Evolutionary conservation across 306 rosid species (phyloP).

Genomic region (Vigna trinervia): DNA sequence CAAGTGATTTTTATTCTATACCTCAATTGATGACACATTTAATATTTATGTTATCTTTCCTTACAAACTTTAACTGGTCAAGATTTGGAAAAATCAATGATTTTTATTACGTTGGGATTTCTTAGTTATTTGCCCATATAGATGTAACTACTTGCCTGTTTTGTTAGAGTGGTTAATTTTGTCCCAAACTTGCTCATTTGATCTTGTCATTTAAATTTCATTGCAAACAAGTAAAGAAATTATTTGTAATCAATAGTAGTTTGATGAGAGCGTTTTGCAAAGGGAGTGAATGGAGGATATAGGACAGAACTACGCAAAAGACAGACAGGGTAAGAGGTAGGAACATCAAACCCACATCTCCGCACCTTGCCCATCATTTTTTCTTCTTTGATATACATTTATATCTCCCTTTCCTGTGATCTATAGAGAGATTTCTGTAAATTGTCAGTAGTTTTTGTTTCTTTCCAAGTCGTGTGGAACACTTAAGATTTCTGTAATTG

Average conservation of each 20-base stretch:
- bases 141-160: slow-evolving; percentile 13
- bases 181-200: slow-evolving; percentile 18
- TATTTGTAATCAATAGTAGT: slow-evolving; percentile 42
- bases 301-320: slow-evolving; percentile 28
- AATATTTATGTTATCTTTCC: slow-evolving; percentile 12
- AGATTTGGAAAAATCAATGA: slow-evolving; percentile 13
- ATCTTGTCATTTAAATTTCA: slow-evolving; percentile 25
- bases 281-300: slow-evolving; percentile 53
- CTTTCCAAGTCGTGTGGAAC: slow-evolving; percentile 42
- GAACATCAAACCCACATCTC: slow-evolving; percentile 35
- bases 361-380: slow-evolving; percentile 29
- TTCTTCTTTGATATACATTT: slow-evolving; percentile 2
- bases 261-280: slow-evolving; percentile 46
- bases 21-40: slow-evolving; percentile 13
- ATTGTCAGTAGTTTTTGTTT: slow-evolving; percentile 30
- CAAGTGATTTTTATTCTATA: slow-evolving; percentile 10
- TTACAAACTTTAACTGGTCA: slow-evolving; percentile 13
- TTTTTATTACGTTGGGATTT: slow-evolving; percentile 18
- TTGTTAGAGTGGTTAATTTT: slow-evolving; percentile 32
- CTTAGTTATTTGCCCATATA: slow-evolving; percentile 18
- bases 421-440: slow-evolving; percentile 42
- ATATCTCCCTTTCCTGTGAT: slow-evolving; percentile 35
- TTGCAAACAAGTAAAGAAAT: background rate
- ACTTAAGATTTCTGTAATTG: slow-evolving; percentile 33
- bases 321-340: slow-evolving; percentile 24